Conservation (phyloP, 2,329 filamentous ascomycete species). For the Hysterium pulicare region DNA sequence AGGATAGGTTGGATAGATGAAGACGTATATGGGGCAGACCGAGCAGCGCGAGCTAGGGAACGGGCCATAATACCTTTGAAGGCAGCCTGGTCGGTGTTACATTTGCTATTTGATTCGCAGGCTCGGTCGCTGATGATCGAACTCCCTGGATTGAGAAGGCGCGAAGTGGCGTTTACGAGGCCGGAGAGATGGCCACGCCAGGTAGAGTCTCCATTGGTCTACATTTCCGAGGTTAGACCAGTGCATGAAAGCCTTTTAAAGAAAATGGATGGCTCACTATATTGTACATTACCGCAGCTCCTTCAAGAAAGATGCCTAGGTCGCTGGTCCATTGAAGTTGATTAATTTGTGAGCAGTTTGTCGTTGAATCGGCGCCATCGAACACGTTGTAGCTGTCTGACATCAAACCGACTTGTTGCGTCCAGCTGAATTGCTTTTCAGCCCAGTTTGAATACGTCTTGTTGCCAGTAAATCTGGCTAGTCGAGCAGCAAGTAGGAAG, state of each 20-base stretch:
- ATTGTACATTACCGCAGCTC: slow-evolving; percentile 53
- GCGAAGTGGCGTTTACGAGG: slow-evolving; percentile 14
- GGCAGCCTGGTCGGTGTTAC: slow-evolving; percentile 62
- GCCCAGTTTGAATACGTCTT: slow-evolving; percentile 57
- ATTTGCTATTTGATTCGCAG: slow-evolving; percentile 58
- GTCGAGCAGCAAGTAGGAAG: slow-evolving; percentile 73
- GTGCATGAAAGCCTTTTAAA: slow-evolving; percentile 28
- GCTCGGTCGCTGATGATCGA: slow-evolving; percentile 64
- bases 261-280: slow-evolving; percentile 31
- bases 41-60: slow-evolving; percentile 21
- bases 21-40: slow-evolving; percentile 16
- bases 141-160: slow-evolving; percentile 46
- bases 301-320: slow-evolving; percentile 48
- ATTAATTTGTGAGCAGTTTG: slow-evolving; percentile 49
- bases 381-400: slow-evolving; percentile 47
- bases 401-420: slow-evolving; percentile 45
- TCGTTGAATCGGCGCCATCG: slow-evolving; percentile 43
- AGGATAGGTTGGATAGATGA: slow-evolving; percentile 15
- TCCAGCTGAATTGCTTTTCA: slow-evolving; percentile 57
- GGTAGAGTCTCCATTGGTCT: slow-evolving; percentile 14
- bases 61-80: slow-evolving; percentile 57
- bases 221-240: slow-evolving; percentile 10
- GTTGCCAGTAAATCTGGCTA: slow-evolving; percentile 66
- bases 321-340: slow-evolving; percentile 52
- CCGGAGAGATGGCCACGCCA: slow-evolving; percentile 20